These are phyloP conservation scores for Crithidia thermophila DNA, from an alignment of 208 protist genomes.

Conservation along the genomic window DNA sequence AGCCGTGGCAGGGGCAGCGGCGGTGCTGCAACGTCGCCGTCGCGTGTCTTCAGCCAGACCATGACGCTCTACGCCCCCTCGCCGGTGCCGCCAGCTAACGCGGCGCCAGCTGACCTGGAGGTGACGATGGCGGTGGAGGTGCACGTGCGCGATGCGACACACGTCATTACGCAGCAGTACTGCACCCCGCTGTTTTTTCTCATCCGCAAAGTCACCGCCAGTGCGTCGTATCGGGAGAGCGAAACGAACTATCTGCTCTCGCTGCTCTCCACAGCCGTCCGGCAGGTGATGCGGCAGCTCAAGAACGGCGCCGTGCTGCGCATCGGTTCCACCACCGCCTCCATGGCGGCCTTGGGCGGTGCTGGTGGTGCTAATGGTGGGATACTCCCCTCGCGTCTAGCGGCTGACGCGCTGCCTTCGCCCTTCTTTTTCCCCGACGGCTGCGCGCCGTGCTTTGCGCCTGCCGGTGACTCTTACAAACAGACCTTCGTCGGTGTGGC, in stretches of 20 bases:
- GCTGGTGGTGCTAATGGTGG: too few species aligned
- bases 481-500: slow-evolving; percentile 58
- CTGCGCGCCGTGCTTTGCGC: slow-evolving; percentile 73
- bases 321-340: slow-evolving; percentile 15
- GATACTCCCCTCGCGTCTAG: neutral
- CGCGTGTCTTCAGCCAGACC: slow-evolving; percentile 18
- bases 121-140: slow-evolving; percentile 53
- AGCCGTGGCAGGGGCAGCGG: too few species aligned
- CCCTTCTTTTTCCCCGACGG: slow-evolving; percentile 53
- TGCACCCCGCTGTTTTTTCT: slow-evolving; percentile 78
- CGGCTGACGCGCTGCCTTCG: slow-evolving; percentile 27
- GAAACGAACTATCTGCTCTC: slow-evolving; percentile 77
- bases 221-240: slow-evolving; percentile 39
- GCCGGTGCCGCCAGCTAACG: neutral
- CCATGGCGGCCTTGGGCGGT: too few species aligned
- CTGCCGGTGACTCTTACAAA: slow-evolving; percentile 64
- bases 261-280: slow-evolving; percentile 71
- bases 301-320: slow-evolving; percentile 21
- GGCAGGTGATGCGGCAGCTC: slow-evolving; percentile 45
- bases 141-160: slow-evolving; percentile 53
- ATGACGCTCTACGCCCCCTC: slow-evolving; percentile 26
- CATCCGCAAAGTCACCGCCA: slow-evolving; percentile 31
- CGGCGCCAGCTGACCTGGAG: slow-evolving; percentile 8
- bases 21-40: neutral
- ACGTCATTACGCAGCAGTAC: slow-evolving; percentile 64